Evolutionary conservation across 176 grass and related monocot genomes (phyloP).

Genomic region (Carex parvula): DNA sequence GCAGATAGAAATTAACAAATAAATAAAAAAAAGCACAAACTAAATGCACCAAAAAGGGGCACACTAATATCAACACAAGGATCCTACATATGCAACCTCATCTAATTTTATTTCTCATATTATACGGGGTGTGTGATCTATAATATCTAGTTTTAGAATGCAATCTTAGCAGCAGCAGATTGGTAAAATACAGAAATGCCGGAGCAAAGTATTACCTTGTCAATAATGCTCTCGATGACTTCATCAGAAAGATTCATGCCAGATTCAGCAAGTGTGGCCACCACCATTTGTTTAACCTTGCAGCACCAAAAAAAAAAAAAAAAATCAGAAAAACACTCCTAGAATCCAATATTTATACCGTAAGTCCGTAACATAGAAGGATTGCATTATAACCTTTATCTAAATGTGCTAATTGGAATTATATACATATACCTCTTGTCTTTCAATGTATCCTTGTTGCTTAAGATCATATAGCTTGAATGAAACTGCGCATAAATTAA

Average conservation of each 20-base stretch:
- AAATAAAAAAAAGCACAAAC: neutral
- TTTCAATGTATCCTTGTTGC: slow-evolving; percentile 97
- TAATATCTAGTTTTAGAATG: neutral
- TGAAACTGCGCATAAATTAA: slow-evolving; percentile 57
- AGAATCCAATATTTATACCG: neutral
- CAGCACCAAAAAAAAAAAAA: slow-evolving; percentile 9
- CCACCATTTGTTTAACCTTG: slow-evolving; percentile 31
- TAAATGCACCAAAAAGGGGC: neutral
- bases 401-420: neutral
- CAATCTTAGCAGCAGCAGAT: neutral
- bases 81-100: neutral
- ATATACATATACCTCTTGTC: slow-evolving; percentile 74
- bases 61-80: neutral
- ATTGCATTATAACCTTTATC: neutral
- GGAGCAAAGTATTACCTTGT: slow-evolving; percentile 5
- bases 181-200: neutral
- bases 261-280: slow-evolving; percentile 29
- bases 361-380: neutral
- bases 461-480: slow-evolving; percentile 97
- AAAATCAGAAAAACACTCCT: slow-evolving; percentile 17
- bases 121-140: neutral
- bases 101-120: neutral
- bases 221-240: slow-evolving; percentile 27
- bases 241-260: slow-evolving; percentile 33
- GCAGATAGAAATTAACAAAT: neutral